Conservation (phyloP, 257 asterid genomes). For the Parsonsia alboflavescens region DNA sequence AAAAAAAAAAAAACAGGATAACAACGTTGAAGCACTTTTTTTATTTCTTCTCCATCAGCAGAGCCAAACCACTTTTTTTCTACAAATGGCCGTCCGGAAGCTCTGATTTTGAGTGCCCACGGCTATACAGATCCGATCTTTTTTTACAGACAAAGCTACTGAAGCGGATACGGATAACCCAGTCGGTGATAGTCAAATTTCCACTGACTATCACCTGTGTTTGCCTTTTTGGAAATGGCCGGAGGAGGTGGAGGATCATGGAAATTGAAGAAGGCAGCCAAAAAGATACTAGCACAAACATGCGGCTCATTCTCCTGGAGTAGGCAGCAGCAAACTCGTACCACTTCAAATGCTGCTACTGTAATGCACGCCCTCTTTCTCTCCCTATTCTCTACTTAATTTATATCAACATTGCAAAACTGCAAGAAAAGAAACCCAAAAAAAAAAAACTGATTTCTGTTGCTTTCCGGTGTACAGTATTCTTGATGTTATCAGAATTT, state of each 20-base stretch:
- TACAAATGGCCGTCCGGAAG: background rate
- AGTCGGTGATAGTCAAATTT: background rate
- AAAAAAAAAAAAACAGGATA: background rate
- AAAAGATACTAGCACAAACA: conserved; percentile 55
- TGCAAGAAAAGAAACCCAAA: background rate
- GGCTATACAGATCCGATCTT: background rate
- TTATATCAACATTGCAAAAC: background rate
- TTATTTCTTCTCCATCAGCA: too few species aligned
- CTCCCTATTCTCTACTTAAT: conserved; percentile 1
- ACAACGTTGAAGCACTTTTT: background rate
- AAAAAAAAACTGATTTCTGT: background rate
- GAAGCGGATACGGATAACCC: background rate
- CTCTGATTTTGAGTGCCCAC: background rate
- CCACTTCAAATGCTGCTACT: conserved; percentile 32
- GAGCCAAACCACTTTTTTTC: background rate
- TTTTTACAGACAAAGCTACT: background rate
- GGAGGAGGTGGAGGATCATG: conserved; percentile 58
- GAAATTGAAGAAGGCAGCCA: conserved; percentile 67
- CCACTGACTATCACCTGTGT: background rate
- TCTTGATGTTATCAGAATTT: background rate
- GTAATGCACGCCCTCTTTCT: background rate
- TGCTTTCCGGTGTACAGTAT: conserved; percentile 6
- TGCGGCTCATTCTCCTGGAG: conserved; percentile 57
- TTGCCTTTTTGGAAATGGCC: conserved; percentile 32
- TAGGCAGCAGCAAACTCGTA: conserved; percentile 23